Conservation (phyloP, 495 filamentous ascomycete species). For the Daldinia grandis region DNA sequence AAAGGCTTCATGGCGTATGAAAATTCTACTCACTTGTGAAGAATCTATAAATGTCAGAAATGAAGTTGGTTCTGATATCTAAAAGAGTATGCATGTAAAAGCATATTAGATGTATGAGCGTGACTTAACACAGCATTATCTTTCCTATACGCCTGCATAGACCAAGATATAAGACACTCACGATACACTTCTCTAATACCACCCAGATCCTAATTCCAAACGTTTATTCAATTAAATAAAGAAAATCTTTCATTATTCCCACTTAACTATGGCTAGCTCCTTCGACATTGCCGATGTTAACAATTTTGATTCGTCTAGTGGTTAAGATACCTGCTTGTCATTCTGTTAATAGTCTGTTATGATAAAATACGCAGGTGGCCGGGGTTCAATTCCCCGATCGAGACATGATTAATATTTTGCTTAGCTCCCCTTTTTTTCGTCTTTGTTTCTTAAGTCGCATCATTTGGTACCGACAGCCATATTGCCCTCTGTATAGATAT, state of each 20-base stretch:
- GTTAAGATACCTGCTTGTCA: conserved; percentile 39
- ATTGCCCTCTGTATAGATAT: too few relatives aligned
- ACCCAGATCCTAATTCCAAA: background rate
- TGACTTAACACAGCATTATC: too few relatives aligned
- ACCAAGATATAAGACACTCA: too few relatives aligned
- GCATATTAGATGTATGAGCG: too few relatives aligned
- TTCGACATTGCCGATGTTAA: background rate
- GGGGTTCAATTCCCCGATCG: conserved; percentile 56
- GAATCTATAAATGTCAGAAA: too few relatives aligned
- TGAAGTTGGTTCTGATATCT: too few relatives aligned
- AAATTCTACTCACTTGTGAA: too few relatives aligned
- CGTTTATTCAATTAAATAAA: background rate
- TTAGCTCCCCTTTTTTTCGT: background rate
- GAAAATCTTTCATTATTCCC: background rate
- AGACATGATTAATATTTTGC: conserved; percentile 20
- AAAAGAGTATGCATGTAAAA: too few relatives aligned
- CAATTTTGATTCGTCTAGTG: conserved; percentile 36
- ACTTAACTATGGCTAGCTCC: background rate
- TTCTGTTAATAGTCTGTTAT: background rate
- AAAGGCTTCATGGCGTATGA: too few relatives aligned
- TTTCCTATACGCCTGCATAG: too few relatives aligned
- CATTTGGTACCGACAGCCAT: too few relatives aligned
- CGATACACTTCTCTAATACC: background rate
- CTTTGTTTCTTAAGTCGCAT: too few relatives aligned
- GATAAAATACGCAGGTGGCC: conserved; percentile 46